Base-by-base conservation (phyloP, 164 flowering plant genomes). In the Euptelea pleiosperma region DNA sequence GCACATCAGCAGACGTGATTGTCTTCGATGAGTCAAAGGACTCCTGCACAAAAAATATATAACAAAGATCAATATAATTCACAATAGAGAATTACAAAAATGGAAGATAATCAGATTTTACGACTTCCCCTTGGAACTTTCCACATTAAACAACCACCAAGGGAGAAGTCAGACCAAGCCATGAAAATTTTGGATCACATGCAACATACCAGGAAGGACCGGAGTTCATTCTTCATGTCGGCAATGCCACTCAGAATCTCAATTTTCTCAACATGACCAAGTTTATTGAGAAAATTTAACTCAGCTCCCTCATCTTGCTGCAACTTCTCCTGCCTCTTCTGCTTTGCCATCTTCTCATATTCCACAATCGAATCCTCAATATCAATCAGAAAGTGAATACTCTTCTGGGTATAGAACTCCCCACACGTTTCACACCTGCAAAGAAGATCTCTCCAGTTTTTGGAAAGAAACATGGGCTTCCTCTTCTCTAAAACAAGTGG, bases 201-300 rank as follows among this genome's bases (percentile, higher is more conserved):
- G 40, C 26, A 48, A 49, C 79, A 56, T 81, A 94, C 99, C 93
- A 94, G 66, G 71, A 91, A 87, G 37, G 83, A 54, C 22, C 52
- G 75, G 22, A 94, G 56, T 73, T 81, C 96, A 66, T 81, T 79
- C 70, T 80, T 83, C 85, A 91, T 81, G 63, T 94, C 97, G 41
- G 89, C 84, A 70, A 94, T 80, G 59, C 97, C 99, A 78, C 62
- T 81, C 60, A 94, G 69, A 61, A 94, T 59, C 77, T 94, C 97
- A 59, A 94, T 77, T 66, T 94, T 88, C 70, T 74, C 83, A 6
- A 85, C 93, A 72, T 88, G 99, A 18, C 86, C 95, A 40, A 94
- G 78, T 15, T 82, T 85, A 55, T 84, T 75, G 14, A 94, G 75
- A 58, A 91, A 77, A 48, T 65, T 79, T 54, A 71, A 40, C 63